Percentiles rank a stretch among this genome's conserved stretches.
Conservation (phyloP, 129 eudicot genomes). For the Helichrysum umbraculigerum region DNA sequence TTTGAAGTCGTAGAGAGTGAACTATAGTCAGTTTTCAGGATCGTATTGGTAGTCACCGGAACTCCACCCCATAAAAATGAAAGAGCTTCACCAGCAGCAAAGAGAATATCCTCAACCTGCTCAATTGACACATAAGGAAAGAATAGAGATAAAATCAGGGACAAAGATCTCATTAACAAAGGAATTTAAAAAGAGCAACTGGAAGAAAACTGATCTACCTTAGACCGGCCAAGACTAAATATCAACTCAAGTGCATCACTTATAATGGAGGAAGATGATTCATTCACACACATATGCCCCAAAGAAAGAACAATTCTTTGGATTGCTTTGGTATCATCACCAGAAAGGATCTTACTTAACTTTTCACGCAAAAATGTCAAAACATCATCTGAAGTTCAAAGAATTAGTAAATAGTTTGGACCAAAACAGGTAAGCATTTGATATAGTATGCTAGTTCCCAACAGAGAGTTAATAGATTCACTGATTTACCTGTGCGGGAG, state of each 20-base stretch:
- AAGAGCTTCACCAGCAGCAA: constrained; percentile 99
- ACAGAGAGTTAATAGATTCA: constrained; percentile 15
- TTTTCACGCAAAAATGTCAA: constrained; percentile 64
- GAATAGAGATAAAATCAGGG: not conserved
- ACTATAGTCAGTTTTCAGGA: constrained; percentile 74
- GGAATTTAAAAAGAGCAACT: not conserved
- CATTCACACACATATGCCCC: constrained; percentile 88
- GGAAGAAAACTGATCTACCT: constrained; percentile 48
- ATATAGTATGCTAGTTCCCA: constrained; percentile 2
- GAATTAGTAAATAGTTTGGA: constrained; percentile 3
- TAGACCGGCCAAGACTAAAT: constrained; percentile 77
- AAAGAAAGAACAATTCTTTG: constrained; percentile 71
- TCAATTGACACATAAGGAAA: constrained; percentile 14
- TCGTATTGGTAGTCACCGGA: constrained; percentile 81
- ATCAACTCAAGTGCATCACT: constrained; percentile 74
- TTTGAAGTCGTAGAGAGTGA: constrained; percentile 89
- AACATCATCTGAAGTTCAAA: constrained; percentile 57
- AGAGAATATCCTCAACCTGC: constrained; percentile 92
- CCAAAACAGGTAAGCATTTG: constrained; percentile 8
- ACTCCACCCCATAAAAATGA: constrained; percentile 96
- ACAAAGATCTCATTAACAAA: constrained; percentile 2
- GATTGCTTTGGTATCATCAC: constrained; percentile 76
- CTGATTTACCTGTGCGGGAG: constrained; percentile 53
- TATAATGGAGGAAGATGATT: constrained; percentile 58
- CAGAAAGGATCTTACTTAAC: constrained; percentile 71